Evolutionary conservation across 331 rosid genomes (phyloP).

Genomic region (Dryas integrifolia): DNA sequence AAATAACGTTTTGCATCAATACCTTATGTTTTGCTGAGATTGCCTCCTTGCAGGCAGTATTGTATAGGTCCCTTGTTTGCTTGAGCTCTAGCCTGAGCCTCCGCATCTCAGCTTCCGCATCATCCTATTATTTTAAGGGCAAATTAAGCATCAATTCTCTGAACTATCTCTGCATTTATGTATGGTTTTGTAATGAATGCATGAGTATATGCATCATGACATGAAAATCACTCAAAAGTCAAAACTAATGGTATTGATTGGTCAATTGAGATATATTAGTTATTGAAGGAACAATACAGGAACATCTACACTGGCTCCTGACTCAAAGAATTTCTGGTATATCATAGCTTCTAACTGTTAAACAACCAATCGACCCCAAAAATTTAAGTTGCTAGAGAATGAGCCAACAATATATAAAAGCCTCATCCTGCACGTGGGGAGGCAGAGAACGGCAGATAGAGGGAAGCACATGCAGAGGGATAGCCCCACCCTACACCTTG

Average conservation of each 20-base stretch:
- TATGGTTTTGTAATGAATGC: not conserved
- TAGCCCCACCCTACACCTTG: too few relatives aligned
- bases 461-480: too few relatives aligned
- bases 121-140: slow-evolving; percentile 46
- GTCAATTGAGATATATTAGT: not conserved
- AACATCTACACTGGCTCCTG: not conserved
- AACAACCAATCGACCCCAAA: too few relatives aligned
- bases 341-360: too few relatives aligned
- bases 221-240: not conserved
- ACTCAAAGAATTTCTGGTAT: too few relatives aligned
- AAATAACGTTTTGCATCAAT: not conserved
- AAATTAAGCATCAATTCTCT: not conserved
- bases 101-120: slow-evolving; percentile 70
- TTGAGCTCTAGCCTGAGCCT: slow-evolving; percentile 61
- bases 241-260: not conserved
- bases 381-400: too few relatives aligned
- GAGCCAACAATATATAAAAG: too few relatives aligned
- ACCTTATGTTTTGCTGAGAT: slow-evolving; percentile 48
- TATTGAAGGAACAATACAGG: not conserved
- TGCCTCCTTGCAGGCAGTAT: slow-evolving; percentile 64
- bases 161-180: not conserved
- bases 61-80: slow-evolving; percentile 72
- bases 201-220: not conserved
- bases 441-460: too few relatives aligned
- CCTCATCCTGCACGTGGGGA: too few relatives aligned